These are phyloP conservation scores for Tremella yokohamensis DNA, from an alignment of 768 basidiomycete genomes.

Conservation along the genomic window DNA sequence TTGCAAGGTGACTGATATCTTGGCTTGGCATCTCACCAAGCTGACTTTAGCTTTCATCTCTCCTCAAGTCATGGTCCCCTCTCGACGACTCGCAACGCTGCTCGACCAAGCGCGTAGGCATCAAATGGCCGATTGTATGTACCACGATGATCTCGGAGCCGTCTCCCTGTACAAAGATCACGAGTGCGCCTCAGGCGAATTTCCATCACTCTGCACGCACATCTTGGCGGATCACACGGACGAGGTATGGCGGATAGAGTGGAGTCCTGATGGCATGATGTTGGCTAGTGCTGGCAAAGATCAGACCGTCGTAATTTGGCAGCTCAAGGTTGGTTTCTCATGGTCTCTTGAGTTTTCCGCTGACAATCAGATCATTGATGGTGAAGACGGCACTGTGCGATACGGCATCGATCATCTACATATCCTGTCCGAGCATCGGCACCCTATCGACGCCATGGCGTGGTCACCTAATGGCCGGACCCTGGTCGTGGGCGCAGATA, in stretches of 20 bases:
- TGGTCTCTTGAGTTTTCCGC: background rate
- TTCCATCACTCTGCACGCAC: slow-evolving; percentile 80
- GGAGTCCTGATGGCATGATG: slow-evolving; percentile 82
- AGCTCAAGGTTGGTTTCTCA: slow-evolving; percentile 62
- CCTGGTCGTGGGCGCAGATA: slow-evolving; percentile 77
- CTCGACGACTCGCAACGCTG: slow-evolving; percentile 76
- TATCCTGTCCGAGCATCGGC: slow-evolving; percentile 66
- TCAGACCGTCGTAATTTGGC: slow-evolving; percentile 83
- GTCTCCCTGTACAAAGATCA: slow-evolving; percentile 88
- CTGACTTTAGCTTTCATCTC: slow-evolving; percentile 72
- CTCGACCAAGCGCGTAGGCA: slow-evolving; percentile 76
- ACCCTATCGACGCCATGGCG: slow-evolving; percentile 73
- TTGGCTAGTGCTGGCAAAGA: slow-evolving; percentile 88
- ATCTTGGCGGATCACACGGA: slow-evolving; percentile 81
- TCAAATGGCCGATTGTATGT: slow-evolving; percentile 77
- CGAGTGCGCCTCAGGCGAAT: slow-evolving; percentile 68
- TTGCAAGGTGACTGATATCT: slow-evolving; percentile 65
- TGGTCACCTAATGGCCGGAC: slow-evolving; percentile 89
- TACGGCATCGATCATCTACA: slow-evolving; percentile 37
- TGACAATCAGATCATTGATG: slow-evolving; percentile 49
- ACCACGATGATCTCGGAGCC: slow-evolving; percentile 65
- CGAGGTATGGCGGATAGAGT: slow-evolving; percentile 93
- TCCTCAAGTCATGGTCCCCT: slow-evolving; percentile 86
- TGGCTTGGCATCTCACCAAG: background rate
- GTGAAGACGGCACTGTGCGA: slow-evolving; percentile 58